Percentiles rank a stretch among this genome's conserved stretches.
Evolutionary conservation across 768 basidiomycete species (phyloP).

Genomic region (Coprinopsis strossmayeri): DNA sequence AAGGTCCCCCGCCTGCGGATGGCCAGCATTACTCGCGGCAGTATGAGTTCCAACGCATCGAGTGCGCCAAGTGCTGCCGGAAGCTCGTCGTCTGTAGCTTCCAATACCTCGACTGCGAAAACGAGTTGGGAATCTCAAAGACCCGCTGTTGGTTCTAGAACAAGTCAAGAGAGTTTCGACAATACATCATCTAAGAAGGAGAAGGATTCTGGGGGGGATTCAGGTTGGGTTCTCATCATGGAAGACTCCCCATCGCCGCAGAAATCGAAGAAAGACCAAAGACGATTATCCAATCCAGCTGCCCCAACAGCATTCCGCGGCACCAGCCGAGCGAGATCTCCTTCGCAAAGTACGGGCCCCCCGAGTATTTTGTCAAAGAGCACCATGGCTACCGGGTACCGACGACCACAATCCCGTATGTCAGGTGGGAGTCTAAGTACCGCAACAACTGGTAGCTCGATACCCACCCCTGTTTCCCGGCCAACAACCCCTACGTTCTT

Average conservation of each 20-base stretch:
- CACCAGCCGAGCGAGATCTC: slow-evolving; percentile 27
- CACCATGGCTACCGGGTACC: no score
- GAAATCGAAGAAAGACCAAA: slow-evolving; percentile 41
- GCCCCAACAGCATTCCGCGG: slow-evolving; percentile 44
- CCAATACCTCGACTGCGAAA: slow-evolving; percentile 34
- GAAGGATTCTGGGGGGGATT: slow-evolving; percentile 50
- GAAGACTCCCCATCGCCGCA: slow-evolving; percentile 74
- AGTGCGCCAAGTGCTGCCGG: slow-evolving; percentile 20
- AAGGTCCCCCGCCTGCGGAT: slow-evolving; percentile 80
- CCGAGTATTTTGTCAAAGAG: slow-evolving; percentile 29
- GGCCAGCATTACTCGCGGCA: slow-evolving; percentile 63
- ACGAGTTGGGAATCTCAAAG: slow-evolving; percentile 39
- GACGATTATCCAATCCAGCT: slow-evolving; percentile 59
- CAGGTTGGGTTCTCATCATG: slow-evolving; percentile 88
- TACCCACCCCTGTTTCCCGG: slow-evolving; percentile 61
- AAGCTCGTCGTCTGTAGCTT: slow-evolving; percentile 30
- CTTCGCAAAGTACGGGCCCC: slow-evolving; percentile 19
- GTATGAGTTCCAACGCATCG: slow-evolving; percentile 25
- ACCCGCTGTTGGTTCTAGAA: slow-evolving; percentile 38
- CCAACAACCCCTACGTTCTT: slow-evolving; percentile 74
- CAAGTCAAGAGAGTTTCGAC: slow-evolving; percentile 37
- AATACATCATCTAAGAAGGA: slow-evolving; percentile 32
- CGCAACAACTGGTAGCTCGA: slow-evolving; percentile 51
- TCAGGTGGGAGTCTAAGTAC: slow-evolving; percentile 49
- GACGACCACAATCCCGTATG: slow-evolving; percentile 67